Evolutionary conservation across 441 rosid species (phyloP), one percentile per base, ranked within the genome.

Genomic region (Syzygium syzygioides): DNA sequence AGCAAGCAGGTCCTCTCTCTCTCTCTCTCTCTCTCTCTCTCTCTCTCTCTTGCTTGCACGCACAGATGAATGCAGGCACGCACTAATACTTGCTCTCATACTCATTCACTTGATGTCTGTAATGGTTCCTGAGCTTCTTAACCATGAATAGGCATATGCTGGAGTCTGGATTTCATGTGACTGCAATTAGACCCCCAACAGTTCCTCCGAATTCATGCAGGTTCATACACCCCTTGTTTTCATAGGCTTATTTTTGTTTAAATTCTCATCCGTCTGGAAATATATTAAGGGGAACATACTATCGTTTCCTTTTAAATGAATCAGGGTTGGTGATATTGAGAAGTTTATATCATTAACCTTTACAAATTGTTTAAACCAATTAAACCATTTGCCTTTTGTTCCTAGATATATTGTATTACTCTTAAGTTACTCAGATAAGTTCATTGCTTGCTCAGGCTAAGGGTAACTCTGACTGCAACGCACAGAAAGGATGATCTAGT

Each of bases 121-220:
- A 80, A 87, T n/a, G 86, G 88, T 85, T 90, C 48, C 83, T 92
- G 85, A 88, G 89, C 76, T 20, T 89, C 48, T 26, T 76, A 45
- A 79, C 88, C 41, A 30, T 86, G 59, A 32, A 86, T 91, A 96
- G 99, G 95, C 93, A 95, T 88, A 89, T 97, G 91, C 68, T 98
- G 87, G 91, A 92, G 89, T 95, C 96, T 86, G 99, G 99, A n/a
- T 96, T 97, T 89, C 98, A 97, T 87, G 98, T 97, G 57, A 94
- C 97, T 90, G 97, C 99, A 83, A 97, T 96, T 88, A 92, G 99
- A 91, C 99, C 98, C 55, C 98, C 99, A 86, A 96, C 99, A n/a
- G 99, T 98, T 87, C 98, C 99, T 89, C 93, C 97, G 83, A 98
- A 98, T 90, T 96, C 98, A 88, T 98, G 99, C 99, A 94, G 99